Evolutionary conservation across 768 basidiomycete species (phyloP), one percentile per base, ranked within the genome.

Genomic region (Scleroderma bovista): DNA sequence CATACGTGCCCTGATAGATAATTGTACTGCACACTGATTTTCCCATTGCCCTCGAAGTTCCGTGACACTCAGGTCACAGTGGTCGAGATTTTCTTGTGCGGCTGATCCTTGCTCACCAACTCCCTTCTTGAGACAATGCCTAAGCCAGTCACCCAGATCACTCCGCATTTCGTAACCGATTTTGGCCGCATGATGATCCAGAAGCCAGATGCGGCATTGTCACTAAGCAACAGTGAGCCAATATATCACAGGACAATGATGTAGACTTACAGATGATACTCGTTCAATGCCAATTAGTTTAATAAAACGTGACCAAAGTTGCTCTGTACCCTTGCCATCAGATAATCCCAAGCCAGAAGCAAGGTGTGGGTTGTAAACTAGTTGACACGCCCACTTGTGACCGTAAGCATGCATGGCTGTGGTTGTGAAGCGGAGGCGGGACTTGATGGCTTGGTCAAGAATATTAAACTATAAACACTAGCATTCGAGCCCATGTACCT

Each of bases 341-440:
- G 51, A 46, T 3, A 56, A 26, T 3, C 54, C 48, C 13, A 52
- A 31, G 2, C 55, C 48, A 6, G 31, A 3, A 1, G n/a, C 11
- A 11, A 56, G 22, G 7, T 16, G 17, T 2, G 52, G 52, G 26
- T 53, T 53, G 37, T 40, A 55, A 3, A 46, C 16, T 1, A 55
- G 44, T 29, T 55, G 53, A 26, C 53, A 51, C 59, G 64, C 52
- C 70, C 68, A 72, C 40, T 69, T 60, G 46, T 72, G 72, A 13
- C 64, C 66, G 46, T 70, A 72, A 0, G 69, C 69, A 51, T 75
- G 73, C 65, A 74, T 68, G 0, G 66, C 70, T 7, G 64, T 66
- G 0, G 68, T 69, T 1, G 61, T 63, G 38, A 69, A 71, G 0
- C 37, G 13, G 5, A 74, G 7, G 0, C 67, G 57, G 2, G 63